Base-by-base conservation (phyloP, 1,284 basidiomycete genomes). In the Sphagnurus paluster region DNA sequence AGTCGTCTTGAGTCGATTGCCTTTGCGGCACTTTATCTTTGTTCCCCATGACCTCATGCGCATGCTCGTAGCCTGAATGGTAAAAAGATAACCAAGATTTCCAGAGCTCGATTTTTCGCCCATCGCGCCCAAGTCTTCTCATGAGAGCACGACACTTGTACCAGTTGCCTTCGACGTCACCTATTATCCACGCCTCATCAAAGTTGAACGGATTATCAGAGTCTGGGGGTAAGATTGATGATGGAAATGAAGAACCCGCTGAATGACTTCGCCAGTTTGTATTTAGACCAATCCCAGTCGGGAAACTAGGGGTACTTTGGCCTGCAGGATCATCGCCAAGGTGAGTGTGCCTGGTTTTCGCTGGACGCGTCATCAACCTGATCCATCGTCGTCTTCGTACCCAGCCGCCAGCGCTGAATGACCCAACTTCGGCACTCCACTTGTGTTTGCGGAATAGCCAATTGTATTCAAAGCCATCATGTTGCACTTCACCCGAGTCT, bases 391-490 rank as follows among this genome's bases (percentile, higher is more conserved):
- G 71, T 39, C 88, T 71, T 25, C 88, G 72, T 23, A 91, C 89
- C 75, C 77, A 88, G 6, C 83, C 84, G 24, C 83, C 84, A 7
- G 77, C 64, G 56, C 77, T 79, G 39, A 84, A 61, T 24, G 65
- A 60, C 6, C 87, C 84, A 1, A 80, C 70, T 39, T 77, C 67
- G 0, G 85, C 65, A 9, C 76, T 72, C 88, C 88, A 91, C 39
- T 79, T 65, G 40, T 76, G 73, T 20, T 66, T 62, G 13, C 84
- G 77, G 55, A 91, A 91, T 49, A 70, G 62, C 79, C 83, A 87
- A 58, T 89, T 90, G 66, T 91, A 91, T 63, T 91, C 85, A 54
- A 90, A 91, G 30, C 88, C 88, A 55, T 91, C 88, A 54, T 86
- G 76, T 56, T 88, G 84, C 4, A 90, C 83, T 56, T 83, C 76